Evolutionary conservation across 768 basidiomycete species (phyloP).

Genomic region (Kwoniella mangroviensis): DNA sequence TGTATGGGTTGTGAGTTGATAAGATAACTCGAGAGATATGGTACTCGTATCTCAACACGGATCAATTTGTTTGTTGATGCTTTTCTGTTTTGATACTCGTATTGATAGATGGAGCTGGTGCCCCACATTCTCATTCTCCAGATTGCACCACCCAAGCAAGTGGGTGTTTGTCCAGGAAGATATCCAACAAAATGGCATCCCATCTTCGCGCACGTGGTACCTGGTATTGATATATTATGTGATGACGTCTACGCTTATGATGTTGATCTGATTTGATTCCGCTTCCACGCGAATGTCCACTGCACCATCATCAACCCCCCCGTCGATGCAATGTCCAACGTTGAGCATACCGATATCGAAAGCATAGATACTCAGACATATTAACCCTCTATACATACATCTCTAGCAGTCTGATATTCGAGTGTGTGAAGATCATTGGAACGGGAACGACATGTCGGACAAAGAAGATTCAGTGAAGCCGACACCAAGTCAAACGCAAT

Average conservation of each 20-base stretch:
- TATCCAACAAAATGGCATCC: neutral
- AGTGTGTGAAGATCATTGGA: neutral
- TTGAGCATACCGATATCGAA: neutral
- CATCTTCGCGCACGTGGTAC: neutral
- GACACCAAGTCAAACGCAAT: neutral
- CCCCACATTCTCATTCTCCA: too few relatives aligned
- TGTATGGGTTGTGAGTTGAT: neutral
- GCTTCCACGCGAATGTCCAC: slow-evolving; percentile 4
- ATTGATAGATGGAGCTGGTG: too few relatives aligned
- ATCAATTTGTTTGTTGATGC: too few relatives aligned
- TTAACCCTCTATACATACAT: neutral
- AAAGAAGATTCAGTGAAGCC: neutral
- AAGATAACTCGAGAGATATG: neutral
- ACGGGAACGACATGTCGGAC: slow-evolving; percentile 3
- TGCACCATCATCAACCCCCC: too few relatives aligned
- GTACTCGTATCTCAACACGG: too few relatives aligned
- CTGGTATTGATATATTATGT: too few relatives aligned
- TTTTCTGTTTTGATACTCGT: too few relatives aligned
- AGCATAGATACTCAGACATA: neutral
- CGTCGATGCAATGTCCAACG: too few relatives aligned
- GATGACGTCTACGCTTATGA: neutral
- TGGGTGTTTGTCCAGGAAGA: too few relatives aligned
- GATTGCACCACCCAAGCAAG: too few relatives aligned
- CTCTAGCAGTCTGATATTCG: neutral
- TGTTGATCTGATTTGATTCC: neutral